phyloP scores from a whole-genome alignment of 257 asterid genomes.

The Petunia axillaris region DNA sequence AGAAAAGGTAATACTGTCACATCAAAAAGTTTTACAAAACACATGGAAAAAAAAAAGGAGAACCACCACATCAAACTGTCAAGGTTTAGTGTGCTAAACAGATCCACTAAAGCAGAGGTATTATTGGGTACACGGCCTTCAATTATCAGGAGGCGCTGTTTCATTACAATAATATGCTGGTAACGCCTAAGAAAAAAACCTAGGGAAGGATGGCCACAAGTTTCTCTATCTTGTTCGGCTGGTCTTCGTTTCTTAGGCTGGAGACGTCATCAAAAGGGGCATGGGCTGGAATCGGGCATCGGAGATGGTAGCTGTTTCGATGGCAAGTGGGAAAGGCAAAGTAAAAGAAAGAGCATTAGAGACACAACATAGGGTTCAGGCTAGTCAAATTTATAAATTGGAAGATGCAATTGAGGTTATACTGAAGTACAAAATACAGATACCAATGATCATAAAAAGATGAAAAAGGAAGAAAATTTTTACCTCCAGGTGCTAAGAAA shows the following conservation, averaged over 20 bases:
- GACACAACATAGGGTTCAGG: slow-evolving; percentile 25
- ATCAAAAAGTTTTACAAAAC: slow-evolving; percentile 17
- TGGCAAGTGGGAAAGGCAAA: slow-evolving; percentile 31
- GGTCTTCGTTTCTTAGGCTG: slow-evolving; percentile 45
- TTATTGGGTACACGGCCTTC: slow-evolving; percentile 36
- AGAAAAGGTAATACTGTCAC: not conserved
- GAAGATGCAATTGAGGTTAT: not conserved
- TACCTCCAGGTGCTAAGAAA: slow-evolving; percentile 24
- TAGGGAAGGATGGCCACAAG: slow-evolving; percentile 30
- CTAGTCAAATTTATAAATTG: slow-evolving; percentile 26
- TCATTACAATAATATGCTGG: slow-evolving; percentile 21
- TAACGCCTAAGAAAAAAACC: slow-evolving; percentile 28
- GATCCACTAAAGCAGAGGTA: slow-evolving; percentile 18
- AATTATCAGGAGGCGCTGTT: slow-evolving; percentile 16
- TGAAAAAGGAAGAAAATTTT: not conserved
- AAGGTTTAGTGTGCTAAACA: slow-evolving; percentile 19
- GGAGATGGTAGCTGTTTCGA: slow-evolving; percentile 44
- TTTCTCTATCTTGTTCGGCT: slow-evolving; percentile 41
- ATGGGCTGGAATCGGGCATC: slow-evolving; percentile 42
- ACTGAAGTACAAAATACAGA: slow-evolving; percentile 19
- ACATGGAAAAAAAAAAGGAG: not conserved
- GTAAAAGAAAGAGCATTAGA: slow-evolving; percentile 34
- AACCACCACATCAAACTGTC: slow-evolving; percentile 17
- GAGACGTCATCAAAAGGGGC: slow-evolving; percentile 43
- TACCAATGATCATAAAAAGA: not conserved